Conservation (phyloP, 2,329 filamentous ascomycete species). For the Fusarium cicatricum region DNA sequence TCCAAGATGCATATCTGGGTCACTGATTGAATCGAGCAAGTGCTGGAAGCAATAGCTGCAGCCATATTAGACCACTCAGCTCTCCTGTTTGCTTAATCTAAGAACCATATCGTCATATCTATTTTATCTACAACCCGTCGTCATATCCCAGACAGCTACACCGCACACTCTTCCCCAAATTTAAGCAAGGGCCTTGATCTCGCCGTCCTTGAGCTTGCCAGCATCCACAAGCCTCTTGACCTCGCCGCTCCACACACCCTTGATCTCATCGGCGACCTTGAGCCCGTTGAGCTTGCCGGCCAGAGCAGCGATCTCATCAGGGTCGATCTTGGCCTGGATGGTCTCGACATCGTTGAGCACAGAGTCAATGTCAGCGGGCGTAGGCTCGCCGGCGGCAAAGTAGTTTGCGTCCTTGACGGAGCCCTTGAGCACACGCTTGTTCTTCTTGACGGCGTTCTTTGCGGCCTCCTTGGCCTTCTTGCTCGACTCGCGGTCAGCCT, state of each 20-base stretch:
- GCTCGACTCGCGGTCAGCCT: slow-evolving; percentile 77
- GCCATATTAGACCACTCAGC: slow-evolving; percentile 1
- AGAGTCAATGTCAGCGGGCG: slow-evolving; percentile 80
- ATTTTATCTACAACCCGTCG: slow-evolving; percentile 35
- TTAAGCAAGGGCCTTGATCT: slow-evolving; percentile 71
- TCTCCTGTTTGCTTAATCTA: slow-evolving; percentile 24
- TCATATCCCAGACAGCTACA: slow-evolving; percentile 17
- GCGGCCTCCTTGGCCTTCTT: slow-evolving; percentile 99
- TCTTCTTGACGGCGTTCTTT: slow-evolving; percentile 99
- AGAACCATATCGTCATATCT: slow-evolving; percentile 31
- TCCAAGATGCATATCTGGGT: too few relatives aligned
- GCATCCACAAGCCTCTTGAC: slow-evolving; percentile 78
- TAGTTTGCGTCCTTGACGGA: slow-evolving; percentile 99
- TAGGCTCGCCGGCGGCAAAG: slow-evolving; percentile 79
- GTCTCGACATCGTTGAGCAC: slow-evolving; percentile 87
- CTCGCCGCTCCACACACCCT: slow-evolving; percentile 81
- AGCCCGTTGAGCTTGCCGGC: slow-evolving; percentile 81
- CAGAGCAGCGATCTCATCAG: slow-evolving; percentile 87
- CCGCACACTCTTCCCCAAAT: not conserved
- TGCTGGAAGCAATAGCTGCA: slow-evolving; percentile 1
- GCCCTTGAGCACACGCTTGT: slow-evolving; percentile 95
- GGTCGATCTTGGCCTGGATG: slow-evolving; percentile 86
- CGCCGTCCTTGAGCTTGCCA: slow-evolving; percentile 87
- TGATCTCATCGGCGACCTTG: slow-evolving; percentile 85
- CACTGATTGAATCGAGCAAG: not conserved